These are phyloP conservation scores for Aspergillus indologenus DNA, from an alignment of 495 filamentous ascomycete genomes.

Conservation along the genomic window DNA sequence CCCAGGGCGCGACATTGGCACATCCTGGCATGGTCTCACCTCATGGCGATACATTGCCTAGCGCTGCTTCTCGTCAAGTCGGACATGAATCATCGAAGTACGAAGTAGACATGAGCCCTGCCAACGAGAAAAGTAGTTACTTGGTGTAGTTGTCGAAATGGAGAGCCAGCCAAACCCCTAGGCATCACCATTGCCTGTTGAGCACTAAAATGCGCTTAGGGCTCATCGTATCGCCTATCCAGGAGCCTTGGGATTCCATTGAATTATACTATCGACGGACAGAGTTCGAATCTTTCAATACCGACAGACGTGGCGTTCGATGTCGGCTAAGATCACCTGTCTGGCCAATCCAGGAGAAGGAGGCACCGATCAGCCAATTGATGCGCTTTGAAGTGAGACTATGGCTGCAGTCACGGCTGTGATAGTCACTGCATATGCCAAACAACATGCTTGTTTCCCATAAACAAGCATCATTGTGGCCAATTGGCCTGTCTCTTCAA, in stretches of 20 bases:
- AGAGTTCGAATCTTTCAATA: background rate
- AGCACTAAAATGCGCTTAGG: background rate
- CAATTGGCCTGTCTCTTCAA: background rate
- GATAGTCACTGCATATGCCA: background rate
- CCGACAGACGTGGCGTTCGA: background rate
- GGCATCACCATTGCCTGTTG: background rate
- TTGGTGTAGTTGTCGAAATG: background rate
- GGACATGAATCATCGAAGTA: background rate
- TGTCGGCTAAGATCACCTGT: background rate
- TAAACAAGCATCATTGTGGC: background rate
- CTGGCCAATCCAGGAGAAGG: background rate
- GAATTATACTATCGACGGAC: background rate
- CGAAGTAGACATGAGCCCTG: background rate
- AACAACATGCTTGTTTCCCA: background rate
- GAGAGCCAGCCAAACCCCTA: background rate
- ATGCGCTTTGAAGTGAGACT: background rate
- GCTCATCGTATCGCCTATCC: background rate
- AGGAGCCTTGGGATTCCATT: background rate
- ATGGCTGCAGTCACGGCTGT: background rate
- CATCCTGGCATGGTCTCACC: background rate
- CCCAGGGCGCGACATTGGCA: background rate
- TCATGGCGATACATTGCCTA: background rate
- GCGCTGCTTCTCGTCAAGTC: background rate
- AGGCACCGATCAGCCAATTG: constrained; percentile 5
- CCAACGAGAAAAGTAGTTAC: background rate